Evolutionary conservation across 768 basidiomycete genomes (phyloP).

Genomic region (Butyriboletus loyo): DNA sequence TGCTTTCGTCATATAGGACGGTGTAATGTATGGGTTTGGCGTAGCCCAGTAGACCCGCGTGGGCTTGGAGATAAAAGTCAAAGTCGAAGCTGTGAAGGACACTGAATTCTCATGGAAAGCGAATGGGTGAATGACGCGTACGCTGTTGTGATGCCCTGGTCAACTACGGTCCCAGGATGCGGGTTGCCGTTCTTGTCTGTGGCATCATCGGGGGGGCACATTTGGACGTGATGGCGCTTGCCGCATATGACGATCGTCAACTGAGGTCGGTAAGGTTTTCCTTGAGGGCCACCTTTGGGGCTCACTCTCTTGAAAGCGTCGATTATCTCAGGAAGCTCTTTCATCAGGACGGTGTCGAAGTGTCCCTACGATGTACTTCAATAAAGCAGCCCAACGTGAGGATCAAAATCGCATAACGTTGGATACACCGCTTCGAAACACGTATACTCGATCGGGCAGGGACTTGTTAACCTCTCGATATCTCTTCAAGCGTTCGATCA

Average conservation of each 20-base stretch:
- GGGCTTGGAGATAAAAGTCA: conserved; percentile 71
- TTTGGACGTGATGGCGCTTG: conserved; percentile 59
- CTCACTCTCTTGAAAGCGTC: conserved; percentile 52
- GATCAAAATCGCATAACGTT: conserved; percentile 45
- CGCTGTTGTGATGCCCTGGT: conserved; percentile 72
- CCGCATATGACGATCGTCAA: conserved; percentile 80
- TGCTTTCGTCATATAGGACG: conserved; percentile 76
- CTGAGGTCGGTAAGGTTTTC: conserved; percentile 52
- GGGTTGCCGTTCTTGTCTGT: conserved; percentile 74
- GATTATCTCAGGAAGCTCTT: conserved; percentile 62
- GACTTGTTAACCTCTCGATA: conserved; percentile 53
- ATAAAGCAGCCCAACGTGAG: neutral
- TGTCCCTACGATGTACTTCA: conserved; percentile 53
- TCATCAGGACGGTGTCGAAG: conserved; percentile 55
- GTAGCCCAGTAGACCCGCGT: conserved; percentile 68
- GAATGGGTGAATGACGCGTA: conserved; percentile 28
- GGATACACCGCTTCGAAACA: conserved; percentile 82
- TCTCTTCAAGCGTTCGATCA: conserved; percentile 61
- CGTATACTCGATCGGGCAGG: conserved; percentile 65
- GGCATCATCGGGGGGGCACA: conserved; percentile 50
- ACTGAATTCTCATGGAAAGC: neutral
- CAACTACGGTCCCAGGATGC: conserved; percentile 74
- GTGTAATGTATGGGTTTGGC: conserved; percentile 77
- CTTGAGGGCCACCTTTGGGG: conserved; percentile 40
- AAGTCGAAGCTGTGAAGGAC: conserved; percentile 49